These are phyloP conservation scores for Kwoniella sp. DNA, from an alignment of 768 basidiomycete genomes.

Conservation along the genomic window DNA sequence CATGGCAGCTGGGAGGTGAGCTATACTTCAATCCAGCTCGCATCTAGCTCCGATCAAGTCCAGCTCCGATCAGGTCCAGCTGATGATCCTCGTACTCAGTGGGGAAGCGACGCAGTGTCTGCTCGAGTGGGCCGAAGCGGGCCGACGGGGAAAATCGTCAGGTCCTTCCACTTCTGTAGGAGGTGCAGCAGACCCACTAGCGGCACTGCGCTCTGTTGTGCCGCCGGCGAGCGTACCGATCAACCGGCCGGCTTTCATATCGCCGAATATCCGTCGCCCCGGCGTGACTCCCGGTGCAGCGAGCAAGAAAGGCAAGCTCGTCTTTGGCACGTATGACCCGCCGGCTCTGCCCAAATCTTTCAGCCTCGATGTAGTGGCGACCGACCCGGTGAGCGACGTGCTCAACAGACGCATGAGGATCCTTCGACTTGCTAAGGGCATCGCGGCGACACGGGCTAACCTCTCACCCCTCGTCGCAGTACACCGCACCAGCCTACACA, in stretches of 20 bases:
- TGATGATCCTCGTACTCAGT: too few species aligned
- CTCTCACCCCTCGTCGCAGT: constrained; percentile 50
- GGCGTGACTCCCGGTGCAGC: neutral
- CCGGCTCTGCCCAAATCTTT: constrained; percentile 7
- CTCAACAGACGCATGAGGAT: neutral
- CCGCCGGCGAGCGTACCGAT: constrained; percentile 13
- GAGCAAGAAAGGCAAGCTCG: neutral
- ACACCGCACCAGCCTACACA: constrained; percentile 60
- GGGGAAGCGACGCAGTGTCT: constrained; percentile 64
- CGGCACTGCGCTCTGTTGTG: constrained; percentile 25
- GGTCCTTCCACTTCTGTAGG: neutral
- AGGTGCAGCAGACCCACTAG: constrained; percentile 16
- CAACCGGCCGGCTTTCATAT: constrained; percentile 49
- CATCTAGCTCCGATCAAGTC: too few species aligned
- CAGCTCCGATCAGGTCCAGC: too few species aligned
- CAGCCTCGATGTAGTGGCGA: constrained; percentile 35
- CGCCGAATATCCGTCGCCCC: constrained; percentile 31
- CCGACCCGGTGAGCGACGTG: constrained; percentile 57
- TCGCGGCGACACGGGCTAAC: too few species aligned
- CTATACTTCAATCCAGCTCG: too few species aligned
- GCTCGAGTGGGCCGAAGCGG: constrained; percentile 57
- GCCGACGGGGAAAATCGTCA: neutral
- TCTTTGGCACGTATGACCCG: constrained; percentile 4
- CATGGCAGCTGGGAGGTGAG: constrained; percentile 57
- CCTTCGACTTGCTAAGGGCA: too few species aligned